Evolutionary conservation across 495 filamentous ascomycete species (phyloP).

Genomic region (Penicillium dipodomyicola): DNA sequence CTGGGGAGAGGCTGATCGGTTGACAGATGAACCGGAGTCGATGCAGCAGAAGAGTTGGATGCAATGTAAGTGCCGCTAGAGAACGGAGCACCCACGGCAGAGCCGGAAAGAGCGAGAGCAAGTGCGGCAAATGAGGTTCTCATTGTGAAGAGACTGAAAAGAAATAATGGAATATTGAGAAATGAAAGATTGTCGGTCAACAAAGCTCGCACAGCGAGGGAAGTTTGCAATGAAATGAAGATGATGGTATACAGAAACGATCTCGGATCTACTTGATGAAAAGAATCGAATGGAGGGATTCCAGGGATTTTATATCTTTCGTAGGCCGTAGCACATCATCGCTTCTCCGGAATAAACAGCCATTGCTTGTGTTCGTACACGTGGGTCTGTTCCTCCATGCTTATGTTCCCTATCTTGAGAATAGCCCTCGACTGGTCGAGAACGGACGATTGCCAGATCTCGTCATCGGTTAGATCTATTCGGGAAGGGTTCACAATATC

Average conservation of each 20-base stretch:
- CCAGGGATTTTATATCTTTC: constrained; percentile 21
- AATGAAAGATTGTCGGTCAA: constrained; percentile 6
- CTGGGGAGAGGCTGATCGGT: constrained; percentile 8
- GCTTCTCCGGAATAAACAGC: neutral
- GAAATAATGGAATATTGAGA: neutral
- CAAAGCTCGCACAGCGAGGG: constrained; percentile 2
- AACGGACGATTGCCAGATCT: neutral
- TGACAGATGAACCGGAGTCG: constrained; percentile 8
- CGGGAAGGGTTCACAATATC: neutral
- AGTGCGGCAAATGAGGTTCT: constrained; percentile 20
- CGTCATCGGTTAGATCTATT: neutral
- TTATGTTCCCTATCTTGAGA: neutral
- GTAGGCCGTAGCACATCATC: neutral
- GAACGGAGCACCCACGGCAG: constrained; percentile 21
- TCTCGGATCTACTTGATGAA: constrained; percentile 18
- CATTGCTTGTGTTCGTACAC: neutral
- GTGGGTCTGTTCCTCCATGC: neutral
- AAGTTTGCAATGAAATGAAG: neutral
- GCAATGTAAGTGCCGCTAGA: constrained; percentile 13
- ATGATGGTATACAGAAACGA: constrained; percentile 3
- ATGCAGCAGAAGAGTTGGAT: constrained; percentile 2
- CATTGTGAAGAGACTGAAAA: constrained; percentile 15
- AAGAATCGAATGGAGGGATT: neutral
- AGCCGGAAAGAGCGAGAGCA: constrained; percentile 19
- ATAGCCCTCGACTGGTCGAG: neutral